Percentiles rank a stretch among this genome's conserved stretches.
Evolutionary conservation across 1,284 basidiomycete genomes (phyloP).

Genomic region (Sutorius eximius): DNA sequence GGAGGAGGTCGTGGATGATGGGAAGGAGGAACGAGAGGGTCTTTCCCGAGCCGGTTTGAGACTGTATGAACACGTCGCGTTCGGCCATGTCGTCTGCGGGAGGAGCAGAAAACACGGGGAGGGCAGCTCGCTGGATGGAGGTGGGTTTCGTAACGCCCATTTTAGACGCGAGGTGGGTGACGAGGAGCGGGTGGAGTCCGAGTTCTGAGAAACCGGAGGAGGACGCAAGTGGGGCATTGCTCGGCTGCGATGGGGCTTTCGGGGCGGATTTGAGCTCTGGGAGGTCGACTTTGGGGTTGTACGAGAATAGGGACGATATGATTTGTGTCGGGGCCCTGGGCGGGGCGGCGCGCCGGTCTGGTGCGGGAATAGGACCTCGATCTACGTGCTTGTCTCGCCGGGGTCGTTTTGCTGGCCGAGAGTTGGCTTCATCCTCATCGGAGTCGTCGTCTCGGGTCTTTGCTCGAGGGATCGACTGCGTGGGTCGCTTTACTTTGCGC

Average conservation of each 20-base stretch:
- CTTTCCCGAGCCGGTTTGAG: conserved; percentile 98
- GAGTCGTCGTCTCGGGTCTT: conserved; percentile 6
- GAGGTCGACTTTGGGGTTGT: conserved; percentile 66
- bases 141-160: conserved; percentile 88
- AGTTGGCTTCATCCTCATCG: conserved; percentile 22
- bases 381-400: conserved; percentile 40
- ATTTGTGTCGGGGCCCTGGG: conserved; percentile 58
- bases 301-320: conserved; percentile 91
- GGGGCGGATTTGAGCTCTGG: conserved; percentile 33
- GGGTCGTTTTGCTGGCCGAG: conserved; percentile 50
- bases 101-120: conserved; percentile 69
- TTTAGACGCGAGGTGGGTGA: conserved; percentile 77
- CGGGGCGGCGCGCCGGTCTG: conserved; percentile 28
- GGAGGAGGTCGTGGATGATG: conserved; percentile 92
- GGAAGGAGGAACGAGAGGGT: conserved; percentile 94
- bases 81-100: conserved; percentile 40
- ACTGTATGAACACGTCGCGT: conserved; percentile 92
- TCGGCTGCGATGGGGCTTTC: conserved; percentile 52
- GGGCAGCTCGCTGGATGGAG: conserved; percentile 82
- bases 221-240: conserved; percentile 80
- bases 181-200: conserved; percentile 80
- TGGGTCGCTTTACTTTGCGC: conserved; percentile 49
- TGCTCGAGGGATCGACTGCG: conserved; percentile 23
- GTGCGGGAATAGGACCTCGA: conserved; percentile 15
- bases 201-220: conserved; percentile 74